A percentile compares a stretch with the other conserved stretches of the same genome.
Evolutionary conservation across 768 basidiomycete species (phyloP).

Genomic region (Trametes gibbosa): DNA sequence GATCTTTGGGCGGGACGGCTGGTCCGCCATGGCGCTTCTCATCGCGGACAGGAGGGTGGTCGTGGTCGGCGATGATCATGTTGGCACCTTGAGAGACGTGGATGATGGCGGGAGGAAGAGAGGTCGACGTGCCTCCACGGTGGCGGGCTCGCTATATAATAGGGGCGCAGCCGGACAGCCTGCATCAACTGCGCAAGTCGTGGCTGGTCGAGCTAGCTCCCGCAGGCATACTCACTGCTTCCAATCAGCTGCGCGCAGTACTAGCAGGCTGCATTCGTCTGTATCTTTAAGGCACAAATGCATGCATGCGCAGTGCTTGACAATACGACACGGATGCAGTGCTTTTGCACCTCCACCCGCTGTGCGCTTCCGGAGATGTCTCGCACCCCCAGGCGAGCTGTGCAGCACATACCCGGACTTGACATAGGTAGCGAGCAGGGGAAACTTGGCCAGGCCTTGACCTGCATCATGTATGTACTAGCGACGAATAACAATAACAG

Average conservation of each 20-base stretch:
- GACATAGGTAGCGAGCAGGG: no score
- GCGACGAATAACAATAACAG: constrained; percentile 9
- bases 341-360: no score
- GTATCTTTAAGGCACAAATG: no score
- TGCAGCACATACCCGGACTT: no score
- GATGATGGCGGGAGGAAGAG: background rate
- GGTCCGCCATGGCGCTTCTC: background rate
- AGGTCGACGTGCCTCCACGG: background rate
- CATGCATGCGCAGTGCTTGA: no score
- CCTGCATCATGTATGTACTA: background rate
- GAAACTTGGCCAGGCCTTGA: background rate
- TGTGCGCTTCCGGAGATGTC: no score
- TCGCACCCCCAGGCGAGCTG: no score
- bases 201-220: background rate
- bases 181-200: constrained; percentile 4
- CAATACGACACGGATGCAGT: no score
- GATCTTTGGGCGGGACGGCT: constrained; percentile 1
- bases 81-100: background rate
- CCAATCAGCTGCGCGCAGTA: background rate
- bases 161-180: background rate
- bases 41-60: background rate
- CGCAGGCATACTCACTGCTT: constrained; percentile 5
- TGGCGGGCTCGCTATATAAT: background rate
- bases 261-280: no score
- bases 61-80: constrained; percentile 5